Evolutionary conservation across 352 stramenopile species (phyloP), one percentile per base, ranked within the genome.

Genomic region (Sclerospora graminicola): DNA sequence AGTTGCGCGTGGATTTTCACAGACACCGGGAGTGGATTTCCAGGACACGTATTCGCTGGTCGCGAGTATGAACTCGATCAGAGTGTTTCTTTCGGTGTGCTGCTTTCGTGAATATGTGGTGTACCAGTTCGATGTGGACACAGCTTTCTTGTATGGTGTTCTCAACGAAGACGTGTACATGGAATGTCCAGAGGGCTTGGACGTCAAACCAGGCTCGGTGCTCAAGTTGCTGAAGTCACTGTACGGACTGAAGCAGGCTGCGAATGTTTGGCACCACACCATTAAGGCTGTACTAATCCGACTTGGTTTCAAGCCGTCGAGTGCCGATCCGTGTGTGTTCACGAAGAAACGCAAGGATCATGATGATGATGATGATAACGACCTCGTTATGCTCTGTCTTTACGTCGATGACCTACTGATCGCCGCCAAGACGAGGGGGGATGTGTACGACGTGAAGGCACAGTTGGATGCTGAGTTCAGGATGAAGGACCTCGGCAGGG

Each of bases 11-110:
- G 36, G 21, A 18, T 40, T 28, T 14, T 32, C 29, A 5, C 30
- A 40, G 34, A 40, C 23, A 14, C 15, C 14, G 8, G 34, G 30
- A 18, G 30, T 39, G 8, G 36, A 32, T 6, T 43, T 43, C 21
- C 30, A 20, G 16, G 21, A 42, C 7, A 42, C 23, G 9, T 42
- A 42, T 14, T 42, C 36, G 8, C 54, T 54, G 1, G 67, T 80
- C 9, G 51, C 56, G 9, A 62, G 58, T 42, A 62, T 70, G 41
- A 63, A 58, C 33, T 67, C 57, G 1, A 56, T 80, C 10, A 41
- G 57, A 27, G 20, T 65, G 8, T 31, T 56, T 4, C n/a, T 66
- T 0, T 18, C 55, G 5, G 26, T 64, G 4, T 55, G 35, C 4
- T 20, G 4, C 5, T 4, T 5, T 0, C 10, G 13, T 8, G 35